Conservation (phyloP, 805 yeast genomes). For the Ogataea paradorogensis region DNA sequence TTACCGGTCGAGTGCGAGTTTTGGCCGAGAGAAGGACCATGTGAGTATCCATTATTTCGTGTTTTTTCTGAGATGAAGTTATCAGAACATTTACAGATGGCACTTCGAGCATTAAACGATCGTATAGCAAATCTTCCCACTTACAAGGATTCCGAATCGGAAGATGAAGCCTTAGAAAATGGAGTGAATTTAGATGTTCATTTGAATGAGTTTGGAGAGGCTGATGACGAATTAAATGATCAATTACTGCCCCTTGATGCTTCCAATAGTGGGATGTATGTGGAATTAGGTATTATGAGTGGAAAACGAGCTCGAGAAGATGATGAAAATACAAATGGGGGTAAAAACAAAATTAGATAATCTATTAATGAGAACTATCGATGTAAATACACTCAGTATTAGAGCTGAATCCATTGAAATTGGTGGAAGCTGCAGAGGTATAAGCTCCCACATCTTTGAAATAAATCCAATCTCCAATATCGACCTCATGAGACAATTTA, state of each 20-base stretch:
- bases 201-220: slow-evolving; percentile 27
- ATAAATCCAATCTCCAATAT: slow-evolving; percentile 90
- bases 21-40: slow-evolving; percentile 10
- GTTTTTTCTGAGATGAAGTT: slow-evolving; percentile 17
- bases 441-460: slow-evolving; percentile 87
- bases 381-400: slow-evolving; percentile 62
- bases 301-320: slow-evolving; percentile 37
- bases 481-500: slow-evolving; percentile 54
- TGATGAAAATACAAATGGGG: slow-evolving; percentile 41
- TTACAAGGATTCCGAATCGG: slow-evolving; percentile 13
- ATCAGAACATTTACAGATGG: slow-evolving; percentile 19
- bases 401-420: slow-evolving; percentile 83
- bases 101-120: slow-evolving; percentile 21
- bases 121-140: slow-evolving; percentile 21
- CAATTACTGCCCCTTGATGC: slow-evolving; percentile 14
- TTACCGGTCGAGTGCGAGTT: slow-evolving; percentile 15
- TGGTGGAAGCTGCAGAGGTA: slow-evolving; percentile 87
- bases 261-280: slow-evolving; percentile 28
- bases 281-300: slow-evolving; percentile 33
- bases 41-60: slow-evolving; percentile 24
- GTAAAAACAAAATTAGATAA: slow-evolving; percentile 31
- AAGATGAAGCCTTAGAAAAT: slow-evolving; percentile 14
- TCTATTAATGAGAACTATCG: slow-evolving; percentile 28
- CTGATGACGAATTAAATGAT: slow-evolving; percentile 28
- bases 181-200: slow-evolving; percentile 14